Percentiles rank a stretch among this genome's conserved stretches.
Evolutionary conservation across 805 yeast genomes (phyloP).

Genomic region (Metschnikowia sp.): DNA sequence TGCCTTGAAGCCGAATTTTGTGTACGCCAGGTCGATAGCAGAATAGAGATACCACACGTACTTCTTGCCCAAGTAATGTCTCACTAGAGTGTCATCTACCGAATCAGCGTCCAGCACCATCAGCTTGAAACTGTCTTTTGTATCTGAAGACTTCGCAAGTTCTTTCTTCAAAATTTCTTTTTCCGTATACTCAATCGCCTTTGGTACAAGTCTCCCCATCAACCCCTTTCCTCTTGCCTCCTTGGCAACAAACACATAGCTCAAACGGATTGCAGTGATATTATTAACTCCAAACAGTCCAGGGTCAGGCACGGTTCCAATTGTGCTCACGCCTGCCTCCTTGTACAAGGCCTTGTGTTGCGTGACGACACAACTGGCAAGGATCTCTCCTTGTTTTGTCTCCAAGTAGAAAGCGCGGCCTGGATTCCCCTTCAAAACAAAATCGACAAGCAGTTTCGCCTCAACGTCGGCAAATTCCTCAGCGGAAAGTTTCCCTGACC

Average conservation of each 20-base stretch:
- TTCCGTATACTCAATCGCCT: conserved; percentile 32
- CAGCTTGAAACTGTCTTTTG: conserved; percentile 28
- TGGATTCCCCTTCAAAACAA: conserved; percentile 18
- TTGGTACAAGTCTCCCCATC: conserved; percentile 23
- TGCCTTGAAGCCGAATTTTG: conserved; percentile 53
- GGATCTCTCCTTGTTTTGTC: conserved; percentile 20
- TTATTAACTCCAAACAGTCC: conserved; percentile 30
- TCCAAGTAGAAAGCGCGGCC: conserved; percentile 27
- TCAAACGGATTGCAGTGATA: conserved; percentile 25
- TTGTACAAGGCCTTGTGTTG: conserved; percentile 28
- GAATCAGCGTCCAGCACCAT: conserved; percentile 30
- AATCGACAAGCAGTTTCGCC: conserved; percentile 13
- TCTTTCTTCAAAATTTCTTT: conserved; percentile 25
- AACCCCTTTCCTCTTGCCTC: conserved; percentile 29
- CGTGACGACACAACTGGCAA: conserved; percentile 23
- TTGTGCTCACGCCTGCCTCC: conserved; percentile 23
- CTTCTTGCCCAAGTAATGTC: conserved; percentile 32
- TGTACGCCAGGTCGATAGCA: conserved; percentile 68
- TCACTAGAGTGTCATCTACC: conserved; percentile 29
- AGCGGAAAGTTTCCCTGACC: conserved; percentile 21
- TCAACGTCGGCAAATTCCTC: conserved; percentile 24
- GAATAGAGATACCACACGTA: conserved; percentile 58
- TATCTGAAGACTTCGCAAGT: conserved; percentile 19
- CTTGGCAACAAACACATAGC: conserved; percentile 26
- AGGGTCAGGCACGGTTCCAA: conserved; percentile 28